A percentile compares a stretch with the other conserved stretches of the same genome.
phyloP scores from a whole-genome alignment of 352 stramenopile genomes.

The Phytophthora macrochlamydospora region DNA sequence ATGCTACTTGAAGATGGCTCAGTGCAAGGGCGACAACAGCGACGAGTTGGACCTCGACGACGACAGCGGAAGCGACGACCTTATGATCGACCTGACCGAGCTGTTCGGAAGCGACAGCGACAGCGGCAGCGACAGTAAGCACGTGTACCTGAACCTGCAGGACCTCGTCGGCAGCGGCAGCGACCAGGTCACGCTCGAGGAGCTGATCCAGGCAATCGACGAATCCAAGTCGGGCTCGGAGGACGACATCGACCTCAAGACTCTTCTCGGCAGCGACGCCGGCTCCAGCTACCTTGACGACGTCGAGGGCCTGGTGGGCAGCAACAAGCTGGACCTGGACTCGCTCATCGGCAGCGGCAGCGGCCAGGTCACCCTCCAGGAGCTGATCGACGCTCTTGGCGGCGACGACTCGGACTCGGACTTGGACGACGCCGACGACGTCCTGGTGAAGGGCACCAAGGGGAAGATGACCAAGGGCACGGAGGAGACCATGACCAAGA shows the following conservation, averaged over 20 bases:
- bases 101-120: slow-evolving; percentile 4
- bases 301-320: neutral
- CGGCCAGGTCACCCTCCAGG: neutral
- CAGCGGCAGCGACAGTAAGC: neutral
- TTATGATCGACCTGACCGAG: slow-evolving; percentile 7
- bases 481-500: neutral
- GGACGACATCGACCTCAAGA: neutral
- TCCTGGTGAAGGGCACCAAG: neutral
- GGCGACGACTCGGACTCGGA: neutral
- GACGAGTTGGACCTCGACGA: neutral
- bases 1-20: slow-evolving; percentile 7
- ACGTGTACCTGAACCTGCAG: neutral
- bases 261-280: neutral
- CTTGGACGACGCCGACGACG: neutral
- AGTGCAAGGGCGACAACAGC: slow-evolving; percentile 23
- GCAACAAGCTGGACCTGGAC: neutral
- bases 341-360: neutral
- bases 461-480: neutral
- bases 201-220: neutral
- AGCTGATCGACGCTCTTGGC: neutral
- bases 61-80: slow-evolving; percentile 6
- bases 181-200: neutral
- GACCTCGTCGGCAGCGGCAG: neutral
- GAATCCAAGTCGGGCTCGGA: neutral
- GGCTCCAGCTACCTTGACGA: neutral